phyloP scores from a whole-genome alignment of 2,329 filamentous ascomycete species.

The Diaporthe sp. region DNA sequence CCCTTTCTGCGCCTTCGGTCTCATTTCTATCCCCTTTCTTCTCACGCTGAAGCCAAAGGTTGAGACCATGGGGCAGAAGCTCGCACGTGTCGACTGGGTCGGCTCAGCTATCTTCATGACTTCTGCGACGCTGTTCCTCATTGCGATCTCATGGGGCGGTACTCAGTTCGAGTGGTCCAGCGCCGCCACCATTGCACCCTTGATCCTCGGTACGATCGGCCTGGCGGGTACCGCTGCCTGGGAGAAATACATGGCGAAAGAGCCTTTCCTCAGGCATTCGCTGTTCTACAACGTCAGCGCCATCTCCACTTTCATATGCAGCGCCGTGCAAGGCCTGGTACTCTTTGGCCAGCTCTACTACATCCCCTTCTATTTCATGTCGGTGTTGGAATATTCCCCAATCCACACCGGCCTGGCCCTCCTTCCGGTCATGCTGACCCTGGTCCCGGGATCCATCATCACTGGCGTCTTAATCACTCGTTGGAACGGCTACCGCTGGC shows the following conservation, averaged over 20 bases:
- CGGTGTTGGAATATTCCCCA: conserved; percentile 46
- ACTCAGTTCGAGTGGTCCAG: conserved; percentile 54
- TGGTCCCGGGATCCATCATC: conserved; percentile 47
- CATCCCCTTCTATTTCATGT: conserved; percentile 51
- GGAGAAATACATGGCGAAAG: conserved; percentile 45
- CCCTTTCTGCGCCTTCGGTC: conserved; percentile 52
- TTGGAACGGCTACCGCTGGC: conserved; percentile 49
- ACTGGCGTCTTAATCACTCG: conserved; percentile 44
- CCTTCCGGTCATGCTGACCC: conserved; percentile 46
- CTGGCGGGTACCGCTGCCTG: conserved; percentile 50
- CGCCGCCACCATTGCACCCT: conserved; percentile 51
- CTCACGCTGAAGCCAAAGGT: conserved; percentile 50
- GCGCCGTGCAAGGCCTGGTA: conserved; percentile 46
- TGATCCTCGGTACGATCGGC: conserved; percentile 54
- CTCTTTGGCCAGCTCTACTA: conserved; percentile 48
- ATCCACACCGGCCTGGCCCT: conserved; percentile 48
- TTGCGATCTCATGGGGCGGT: conserved; percentile 60
- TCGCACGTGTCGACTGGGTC: conserved; percentile 55
- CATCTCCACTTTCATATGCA: conserved; percentile 44
- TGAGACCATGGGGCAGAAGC: conserved; percentile 46
- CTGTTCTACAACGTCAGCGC: conserved; percentile 45
- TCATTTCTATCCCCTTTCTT: conserved; percentile 53
- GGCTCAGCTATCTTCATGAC: conserved; percentile 57
- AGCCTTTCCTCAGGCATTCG: conserved; percentile 46
- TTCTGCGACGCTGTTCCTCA: conserved; percentile 55